These are phyloP conservation scores for Vaccinium corymbosum DNA, from an alignment of 148 eudicot species.

Conservation along the genomic window DNA sequence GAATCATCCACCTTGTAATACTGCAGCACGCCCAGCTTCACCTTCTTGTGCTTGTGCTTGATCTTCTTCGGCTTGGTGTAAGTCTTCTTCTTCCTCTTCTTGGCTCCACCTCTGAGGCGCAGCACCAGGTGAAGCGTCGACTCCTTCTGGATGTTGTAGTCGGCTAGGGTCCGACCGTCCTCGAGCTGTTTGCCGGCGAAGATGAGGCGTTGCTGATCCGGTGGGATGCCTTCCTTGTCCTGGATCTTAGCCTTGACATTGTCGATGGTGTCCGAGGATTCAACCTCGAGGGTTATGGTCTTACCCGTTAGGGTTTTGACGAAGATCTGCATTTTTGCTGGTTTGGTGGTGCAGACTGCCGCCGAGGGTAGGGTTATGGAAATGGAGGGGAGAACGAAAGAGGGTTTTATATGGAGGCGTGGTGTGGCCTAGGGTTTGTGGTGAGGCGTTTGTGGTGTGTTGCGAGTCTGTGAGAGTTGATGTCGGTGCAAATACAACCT, in stretches of 20 bases:
- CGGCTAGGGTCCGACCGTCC: constrained; percentile 27
- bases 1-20: constrained; percentile 31
- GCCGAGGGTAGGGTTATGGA: neutral
- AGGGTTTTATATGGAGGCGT: neutral
- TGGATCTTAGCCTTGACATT: constrained; percentile 30
- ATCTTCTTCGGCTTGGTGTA: constrained; percentile 33
- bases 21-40: constrained; percentile 23
- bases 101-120: constrained; percentile 20
- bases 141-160: constrained; percentile 31
- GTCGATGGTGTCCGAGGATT: constrained; percentile 29
- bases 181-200: constrained; percentile 32
- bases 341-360: neutral
- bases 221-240: constrained; percentile 28
- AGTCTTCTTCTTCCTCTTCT: constrained; percentile 27
- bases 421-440: constrained; percentile 8
- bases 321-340: constrained; percentile 19
- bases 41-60: constrained; percentile 27
- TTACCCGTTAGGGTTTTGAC: constrained; percentile 25
- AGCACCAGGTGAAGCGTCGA: constrained; percentile 25
- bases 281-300: constrained; percentile 20
- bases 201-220: constrained; percentile 27
- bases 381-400: neutral
- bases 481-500: neutral
- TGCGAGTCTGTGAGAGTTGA: constrained; percentile 3
- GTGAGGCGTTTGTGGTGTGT: neutral